Base-by-base conservation (phyloP, 2,329 filamentous ascomycete species). In the Alternaria rosae region DNA sequence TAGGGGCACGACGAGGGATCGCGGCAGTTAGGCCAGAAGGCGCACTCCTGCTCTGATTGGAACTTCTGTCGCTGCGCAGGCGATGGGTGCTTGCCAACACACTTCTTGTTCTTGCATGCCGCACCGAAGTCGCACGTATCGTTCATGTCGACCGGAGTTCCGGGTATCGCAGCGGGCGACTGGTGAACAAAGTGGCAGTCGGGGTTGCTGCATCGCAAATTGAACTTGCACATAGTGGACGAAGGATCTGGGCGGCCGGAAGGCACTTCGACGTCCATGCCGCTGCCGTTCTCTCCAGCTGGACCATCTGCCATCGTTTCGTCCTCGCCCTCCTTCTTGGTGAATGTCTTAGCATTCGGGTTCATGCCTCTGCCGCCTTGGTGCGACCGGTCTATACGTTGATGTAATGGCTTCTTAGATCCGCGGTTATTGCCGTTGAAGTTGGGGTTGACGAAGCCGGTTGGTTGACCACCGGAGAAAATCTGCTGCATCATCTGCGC, bases 51-150 rank as follows among this genome's bases (percentile, higher is more conserved):
- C 78, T 95, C 91, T 61, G 89, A 86, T 81, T 97, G 91, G 77
- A 94, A 92, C 25, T 90, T 89, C 54, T 87, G 82, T 77, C 89
- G 92, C 70, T 91, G 87, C 6, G 94, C 93, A 1, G 95, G 95
- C 7, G 94, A 97, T 3, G 95, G 95, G 79, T 99, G 95, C 61
- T 93, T 92, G 28, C 87, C 94, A 9, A 91, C 92, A 76, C 95
- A 99, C 82, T 98, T 98, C 73, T 88, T 87, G 84, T 98, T 99
- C 82, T 95, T 97, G 88, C 95, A 99, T 9, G 93, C 93, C 3
- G 89, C 93, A 20, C 93, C 94, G 72, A 92, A 98, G 17, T 87
- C 87, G 82, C 95, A 99, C 17, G 86, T 85, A 73, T 97, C 93
- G 61, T 85, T 87, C 69, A 94, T 85, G 78, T 98, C 95, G 60